These are phyloP conservation scores for Harringtonia lauricola DNA, from an alignment of 2,329 filamentous ascomycete genomes.

Conservation along the genomic window DNA sequence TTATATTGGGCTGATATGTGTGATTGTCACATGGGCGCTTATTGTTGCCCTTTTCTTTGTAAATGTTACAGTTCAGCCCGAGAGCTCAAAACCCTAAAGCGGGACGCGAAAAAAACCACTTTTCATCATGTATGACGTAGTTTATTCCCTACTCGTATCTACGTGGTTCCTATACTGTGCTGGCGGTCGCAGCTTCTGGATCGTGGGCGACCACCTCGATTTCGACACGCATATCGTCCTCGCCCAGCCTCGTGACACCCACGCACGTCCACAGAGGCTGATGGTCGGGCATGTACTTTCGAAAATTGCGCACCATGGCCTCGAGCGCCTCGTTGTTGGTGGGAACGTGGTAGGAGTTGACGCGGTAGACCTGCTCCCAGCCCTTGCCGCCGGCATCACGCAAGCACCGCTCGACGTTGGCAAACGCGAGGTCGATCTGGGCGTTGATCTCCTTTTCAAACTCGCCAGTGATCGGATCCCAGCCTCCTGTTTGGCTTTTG, in stretches of 20 bases:
- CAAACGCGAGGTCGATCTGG: conserved; percentile 36
- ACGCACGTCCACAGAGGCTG: background rate
- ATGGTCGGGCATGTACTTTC: background rate
- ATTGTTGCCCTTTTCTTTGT: too few relatives aligned
- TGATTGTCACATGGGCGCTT: too few relatives aligned
- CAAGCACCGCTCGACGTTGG: conserved; percentile 39
- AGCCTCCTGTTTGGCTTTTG: background rate
- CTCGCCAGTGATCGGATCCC: background rate
- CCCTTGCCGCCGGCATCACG: conserved; percentile 32
- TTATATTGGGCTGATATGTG: too few relatives aligned
- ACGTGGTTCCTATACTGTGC: too few relatives aligned
- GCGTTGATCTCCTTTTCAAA: conserved; percentile 1
- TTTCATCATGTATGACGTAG: too few relatives aligned
- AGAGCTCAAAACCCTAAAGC: too few relatives aligned
- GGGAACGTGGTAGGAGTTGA: background rate
- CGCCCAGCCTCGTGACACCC: background rate
- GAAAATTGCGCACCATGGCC: background rate
- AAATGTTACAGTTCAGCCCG: too few relatives aligned
- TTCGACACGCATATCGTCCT: background rate
- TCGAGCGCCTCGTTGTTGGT: background rate
- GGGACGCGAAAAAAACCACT: too few relatives aligned
- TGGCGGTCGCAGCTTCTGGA: too few relatives aligned
- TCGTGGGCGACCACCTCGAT: background rate
- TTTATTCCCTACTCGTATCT: too few relatives aligned
- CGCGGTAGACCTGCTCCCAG: conserved; percentile 15